These are phyloP conservation scores for Cryptococcus sp. DNA, from an alignment of 1,284 basidiomycete species.

Conservation along the genomic window DNA sequence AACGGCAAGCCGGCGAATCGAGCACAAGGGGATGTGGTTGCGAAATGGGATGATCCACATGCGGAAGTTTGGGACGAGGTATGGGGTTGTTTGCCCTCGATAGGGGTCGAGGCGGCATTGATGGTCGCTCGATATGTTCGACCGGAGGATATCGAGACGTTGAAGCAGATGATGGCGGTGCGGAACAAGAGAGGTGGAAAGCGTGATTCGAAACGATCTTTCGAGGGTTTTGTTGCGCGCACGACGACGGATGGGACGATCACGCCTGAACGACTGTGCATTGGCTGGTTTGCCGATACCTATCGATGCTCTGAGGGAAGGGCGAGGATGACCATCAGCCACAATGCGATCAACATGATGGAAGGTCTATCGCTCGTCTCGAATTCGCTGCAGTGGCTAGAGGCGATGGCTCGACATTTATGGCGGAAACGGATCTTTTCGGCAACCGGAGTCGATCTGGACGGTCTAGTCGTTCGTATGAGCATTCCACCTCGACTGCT, in stretches of 20 bases:
- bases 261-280: neutral
- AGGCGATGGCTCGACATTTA: neutral
- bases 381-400: slow-evolving; percentile 3
- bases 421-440: neutral
- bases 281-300: slow-evolving; percentile 9
- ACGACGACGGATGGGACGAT: neutral
- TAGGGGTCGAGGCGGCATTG: neutral
- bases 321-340: neutral
- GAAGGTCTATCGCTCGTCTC: neutral
- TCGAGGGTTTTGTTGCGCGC: neutral
- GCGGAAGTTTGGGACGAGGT: slow-evolving; percentile 1
- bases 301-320: neutral
- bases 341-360: slow-evolving; percentile 2
- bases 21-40: no score
- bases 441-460: slow-evolving; percentile 1
- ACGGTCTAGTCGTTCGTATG: slow-evolving; percentile 3
- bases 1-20: no score
- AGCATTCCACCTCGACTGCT: neutral
- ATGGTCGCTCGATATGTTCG: neutral
- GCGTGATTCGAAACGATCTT: neutral
- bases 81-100: slow-evolving; percentile 1
- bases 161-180: neutral
- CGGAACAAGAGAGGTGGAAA: neutral
- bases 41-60: neutral
- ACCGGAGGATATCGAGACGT: neutral